Percentiles rank a stretch among this genome's conserved stretches.
These are phyloP conservation scores for Sporothrix inflata DNA, from an alignment of 2,329 filamentous ascomycete species.

Conservation along the genomic window DNA sequence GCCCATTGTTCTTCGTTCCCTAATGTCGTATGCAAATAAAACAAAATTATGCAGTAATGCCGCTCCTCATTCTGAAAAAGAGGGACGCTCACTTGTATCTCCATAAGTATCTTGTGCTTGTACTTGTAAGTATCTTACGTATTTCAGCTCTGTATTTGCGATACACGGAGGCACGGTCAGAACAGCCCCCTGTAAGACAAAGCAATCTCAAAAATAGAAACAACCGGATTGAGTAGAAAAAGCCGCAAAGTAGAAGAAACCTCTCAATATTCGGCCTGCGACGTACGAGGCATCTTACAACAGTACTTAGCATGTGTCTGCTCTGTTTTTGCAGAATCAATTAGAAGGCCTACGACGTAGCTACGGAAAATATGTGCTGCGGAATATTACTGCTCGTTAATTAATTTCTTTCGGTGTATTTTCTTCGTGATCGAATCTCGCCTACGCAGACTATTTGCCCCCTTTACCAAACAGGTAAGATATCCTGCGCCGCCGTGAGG, in stretches of 20 bases:
- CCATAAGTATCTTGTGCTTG: background rate
- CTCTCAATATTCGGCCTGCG: background rate
- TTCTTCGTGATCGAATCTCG: background rate
- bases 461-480: background rate
- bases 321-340: background rate
- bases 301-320: background rate
- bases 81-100: background rate
- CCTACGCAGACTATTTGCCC: background rate
- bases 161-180: background rate
- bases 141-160: background rate
- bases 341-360: background rate
- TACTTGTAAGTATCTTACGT: background rate
- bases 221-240: background rate
- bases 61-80: slow-evolving; percentile 7
- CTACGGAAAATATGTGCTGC: background rate
- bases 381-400: background rate
- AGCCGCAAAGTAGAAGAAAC: background rate
- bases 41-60: background rate
- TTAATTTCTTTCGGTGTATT: background rate
- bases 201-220: background rate
- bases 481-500: background rate
- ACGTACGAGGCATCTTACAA: background rate
- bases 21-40: background rate
- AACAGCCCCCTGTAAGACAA: background rate
- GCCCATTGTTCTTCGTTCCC: background rate